These are phyloP conservation scores for Tolypocladium nubicola DNA, from an alignment of 2,329 filamentous ascomycete genomes.

Conservation along the genomic window DNA sequence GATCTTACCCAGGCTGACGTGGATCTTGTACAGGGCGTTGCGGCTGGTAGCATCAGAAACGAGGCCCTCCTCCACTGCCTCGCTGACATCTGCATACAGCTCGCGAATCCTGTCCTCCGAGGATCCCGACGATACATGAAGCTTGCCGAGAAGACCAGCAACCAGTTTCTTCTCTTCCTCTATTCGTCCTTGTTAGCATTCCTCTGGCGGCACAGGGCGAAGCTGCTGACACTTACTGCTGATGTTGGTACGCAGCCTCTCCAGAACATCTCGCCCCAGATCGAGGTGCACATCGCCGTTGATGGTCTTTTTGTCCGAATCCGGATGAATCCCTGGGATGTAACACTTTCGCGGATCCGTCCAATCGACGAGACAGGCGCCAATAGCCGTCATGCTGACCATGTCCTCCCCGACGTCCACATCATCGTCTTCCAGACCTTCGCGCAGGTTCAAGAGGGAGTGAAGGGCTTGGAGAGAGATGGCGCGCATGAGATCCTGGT, in stretches of 20 bases:
- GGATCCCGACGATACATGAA: constrained; percentile 63
- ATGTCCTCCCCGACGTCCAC: constrained; percentile 67
- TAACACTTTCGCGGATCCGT: constrained; percentile 80
- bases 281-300: constrained; percentile 73
- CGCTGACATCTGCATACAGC: constrained; percentile 45
- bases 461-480: constrained; percentile 68
- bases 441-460: constrained; percentile 61
- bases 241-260: constrained; percentile 56
- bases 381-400: constrained; percentile 68
- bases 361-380: constrained; percentile 83
- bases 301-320: constrained; percentile 51
- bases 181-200: constrained; percentile 18
- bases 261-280: constrained; percentile 67
- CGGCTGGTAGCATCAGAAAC: constrained; percentile 49
- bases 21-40: constrained; percentile 58
- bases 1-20: constrained; percentile 57
- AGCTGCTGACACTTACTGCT: constrained; percentile 44
- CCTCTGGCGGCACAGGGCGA: neutral
- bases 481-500: constrained; percentile 69
- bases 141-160: constrained; percentile 68
- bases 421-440: constrained; percentile 64
- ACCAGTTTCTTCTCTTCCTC: constrained; percentile 82
- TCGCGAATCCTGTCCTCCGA: constrained; percentile 46
- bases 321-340: constrained; percentile 35
- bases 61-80: constrained; percentile 52